phyloP scores from a whole-genome alignment of 2,329 filamentous ascomycete genomes.

The Aspergillus niger region DNA sequence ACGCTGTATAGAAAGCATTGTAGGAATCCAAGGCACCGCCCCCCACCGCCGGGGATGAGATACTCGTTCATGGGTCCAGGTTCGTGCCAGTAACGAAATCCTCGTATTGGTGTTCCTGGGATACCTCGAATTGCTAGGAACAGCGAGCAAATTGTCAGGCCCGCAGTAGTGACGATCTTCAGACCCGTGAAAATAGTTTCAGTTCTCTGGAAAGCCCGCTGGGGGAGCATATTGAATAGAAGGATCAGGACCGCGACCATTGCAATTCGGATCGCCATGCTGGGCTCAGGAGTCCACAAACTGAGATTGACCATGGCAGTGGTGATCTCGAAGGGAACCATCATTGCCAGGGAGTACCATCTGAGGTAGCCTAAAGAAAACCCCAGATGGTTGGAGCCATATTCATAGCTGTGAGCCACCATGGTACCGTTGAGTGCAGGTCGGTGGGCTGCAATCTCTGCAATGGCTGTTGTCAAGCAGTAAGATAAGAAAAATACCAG shows the following conservation, averaged over 20 bases:
- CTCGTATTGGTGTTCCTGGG: slow-evolving; percentile 50
- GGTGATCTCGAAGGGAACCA: slow-evolving; percentile 61
- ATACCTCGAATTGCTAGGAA: slow-evolving; percentile 56
- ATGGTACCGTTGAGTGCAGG: slow-evolving; percentile 42
- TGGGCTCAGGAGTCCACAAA: slow-evolving; percentile 54
- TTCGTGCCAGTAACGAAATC: slow-evolving; percentile 53
- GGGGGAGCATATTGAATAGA: slow-evolving; percentile 51
- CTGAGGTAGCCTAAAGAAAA: slow-evolving; percentile 46
- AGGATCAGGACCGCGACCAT: slow-evolving; percentile 61
- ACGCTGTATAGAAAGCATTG: slow-evolving; percentile 53
- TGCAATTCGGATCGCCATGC: slow-evolving; percentile 48
- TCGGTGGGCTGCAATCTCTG: slow-evolving; percentile 43
- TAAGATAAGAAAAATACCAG: slow-evolving; percentile 51
- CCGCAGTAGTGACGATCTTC: slow-evolving; percentile 53
- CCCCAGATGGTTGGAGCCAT: slow-evolving; percentile 41
- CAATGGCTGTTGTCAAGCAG: slow-evolving; percentile 49
- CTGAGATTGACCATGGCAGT: slow-evolving; percentile 66
- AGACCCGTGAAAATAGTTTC: slow-evolving; percentile 53
- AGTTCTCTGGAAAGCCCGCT: slow-evolving; percentile 51
- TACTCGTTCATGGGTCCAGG: slow-evolving; percentile 54
- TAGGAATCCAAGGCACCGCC: slow-evolving; percentile 54
- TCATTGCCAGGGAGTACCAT: slow-evolving; percentile 50
- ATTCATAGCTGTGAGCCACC: slow-evolving; percentile 43
- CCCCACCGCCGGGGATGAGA: slow-evolving; percentile 47
- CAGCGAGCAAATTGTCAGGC: slow-evolving; percentile 52